Percentiles rank a stretch among this genome's conserved stretches.
phyloP scores from a whole-genome alignment of 1,284 basidiomycete genomes.

The Ganoderma lucidum region DNA sequence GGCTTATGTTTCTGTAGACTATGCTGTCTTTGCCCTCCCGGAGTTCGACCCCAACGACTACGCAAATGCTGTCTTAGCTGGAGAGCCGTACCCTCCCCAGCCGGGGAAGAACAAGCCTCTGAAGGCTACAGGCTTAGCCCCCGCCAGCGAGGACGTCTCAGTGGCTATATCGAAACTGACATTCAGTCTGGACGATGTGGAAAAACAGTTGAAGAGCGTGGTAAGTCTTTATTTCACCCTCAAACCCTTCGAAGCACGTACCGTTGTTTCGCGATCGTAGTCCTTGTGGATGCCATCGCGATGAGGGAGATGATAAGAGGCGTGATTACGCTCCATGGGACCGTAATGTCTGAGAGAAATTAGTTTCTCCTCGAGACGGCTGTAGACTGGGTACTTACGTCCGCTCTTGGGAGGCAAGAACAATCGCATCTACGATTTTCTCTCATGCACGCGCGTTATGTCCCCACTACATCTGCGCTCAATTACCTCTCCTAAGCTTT shows the following conservation, averaged over 20 bases:
- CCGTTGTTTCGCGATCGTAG: neutral
- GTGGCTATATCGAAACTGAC: constrained; percentile 86
- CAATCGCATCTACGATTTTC: neutral
- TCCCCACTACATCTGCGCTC: neutral
- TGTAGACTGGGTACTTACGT: neutral
- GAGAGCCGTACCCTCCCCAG: constrained; percentile 71
- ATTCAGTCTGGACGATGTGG: constrained; percentile 87
- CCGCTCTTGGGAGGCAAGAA: neutral
- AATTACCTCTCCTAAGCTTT: neutral
- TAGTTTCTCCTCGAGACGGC: neutral
- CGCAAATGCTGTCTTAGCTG: constrained; percentile 86
- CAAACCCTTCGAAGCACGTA: constrained; percentile 4
- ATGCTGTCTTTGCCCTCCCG: constrained; percentile 70
- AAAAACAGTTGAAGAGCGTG: constrained; percentile 84
- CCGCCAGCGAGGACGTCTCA: constrained; percentile 85
- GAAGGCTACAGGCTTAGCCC: constrained; percentile 55
- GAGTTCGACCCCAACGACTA: constrained; percentile 89
- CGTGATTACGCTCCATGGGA: neutral
- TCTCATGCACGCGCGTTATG: neutral
- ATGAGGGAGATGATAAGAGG: neutral
- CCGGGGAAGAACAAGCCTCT: constrained; percentile 40
- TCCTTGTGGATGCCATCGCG: neutral
- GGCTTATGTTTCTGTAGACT: constrained; percentile 52
- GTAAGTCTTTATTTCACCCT: constrained; percentile 53
- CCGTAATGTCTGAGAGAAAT: neutral